Evolutionary conservation across 768 basidiomycete genomes (phyloP).

Genomic region (Calvatia gigantea): DNA sequence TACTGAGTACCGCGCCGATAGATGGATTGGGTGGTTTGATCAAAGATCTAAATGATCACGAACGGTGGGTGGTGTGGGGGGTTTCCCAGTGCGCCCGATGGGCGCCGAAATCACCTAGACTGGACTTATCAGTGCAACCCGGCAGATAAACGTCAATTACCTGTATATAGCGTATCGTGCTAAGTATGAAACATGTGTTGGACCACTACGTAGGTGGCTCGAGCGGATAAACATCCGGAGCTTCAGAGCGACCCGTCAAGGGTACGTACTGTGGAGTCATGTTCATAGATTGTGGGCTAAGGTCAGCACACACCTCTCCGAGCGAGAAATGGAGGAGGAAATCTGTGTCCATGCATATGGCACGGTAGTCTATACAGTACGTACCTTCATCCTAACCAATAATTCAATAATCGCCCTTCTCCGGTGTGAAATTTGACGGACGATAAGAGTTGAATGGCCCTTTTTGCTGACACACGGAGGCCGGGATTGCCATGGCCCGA

Average conservation of each 20-base stretch:
- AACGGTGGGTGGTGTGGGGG: too few species aligned
- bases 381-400: too few species aligned
- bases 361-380: too few species aligned
- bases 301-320: not conserved
- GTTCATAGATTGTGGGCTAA: too few species aligned
- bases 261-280: not conserved
- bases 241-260: not conserved
- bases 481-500: not conserved
- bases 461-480: not conserved
- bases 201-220: not conserved
- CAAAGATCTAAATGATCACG: too few species aligned
- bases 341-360: too few species aligned
- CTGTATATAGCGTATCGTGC: too few species aligned
- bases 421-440: not conserved
- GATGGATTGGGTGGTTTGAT: not conserved
- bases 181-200: not conserved
- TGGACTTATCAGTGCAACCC: not conserved
- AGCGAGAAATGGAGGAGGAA: not conserved
- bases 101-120: not conserved
- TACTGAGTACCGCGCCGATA: too few species aligned
- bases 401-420: not conserved
- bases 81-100: slow-evolving; percentile 1
- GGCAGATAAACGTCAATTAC: not conserved
- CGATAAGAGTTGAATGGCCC: not conserved
- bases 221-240: not conserved